A percentile compares a stretch with the other conserved stretches of the same genome.
These are phyloP conservation scores for Rutstroemia sydowiana DNA, from an alignment of 2,329 filamentous ascomycete genomes.

Conservation along the genomic window DNA sequence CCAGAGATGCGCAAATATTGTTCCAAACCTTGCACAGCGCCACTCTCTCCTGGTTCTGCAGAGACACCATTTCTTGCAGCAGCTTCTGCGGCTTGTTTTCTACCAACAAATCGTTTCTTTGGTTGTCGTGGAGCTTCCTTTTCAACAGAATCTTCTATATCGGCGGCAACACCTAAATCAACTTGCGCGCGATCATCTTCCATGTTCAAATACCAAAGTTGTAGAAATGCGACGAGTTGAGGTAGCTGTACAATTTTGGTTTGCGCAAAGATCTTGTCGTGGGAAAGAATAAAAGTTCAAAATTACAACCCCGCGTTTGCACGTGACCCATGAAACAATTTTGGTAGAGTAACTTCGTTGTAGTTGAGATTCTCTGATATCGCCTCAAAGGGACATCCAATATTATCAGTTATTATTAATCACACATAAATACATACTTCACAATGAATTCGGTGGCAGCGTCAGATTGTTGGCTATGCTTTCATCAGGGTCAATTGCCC, in stretches of 20 bases:
- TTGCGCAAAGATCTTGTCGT: not conserved
- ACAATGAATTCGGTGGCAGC: too few species aligned
- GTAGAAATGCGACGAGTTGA: not conserved
- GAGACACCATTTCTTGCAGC: constrained; percentile 32
- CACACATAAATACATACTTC: too few species aligned
- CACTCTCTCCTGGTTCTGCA: constrained; percentile 45
- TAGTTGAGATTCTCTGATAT: too few species aligned
- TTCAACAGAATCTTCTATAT: constrained; percentile 52
- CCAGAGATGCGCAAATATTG: constrained; percentile 14
- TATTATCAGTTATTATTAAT: too few species aligned
- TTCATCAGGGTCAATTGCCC: too few species aligned
- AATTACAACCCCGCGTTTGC: not conserved
- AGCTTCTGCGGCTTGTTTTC: constrained; percentile 62
- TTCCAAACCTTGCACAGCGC: constrained; percentile 65
- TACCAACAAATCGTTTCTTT: constrained; percentile 86
- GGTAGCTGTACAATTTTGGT: too few species aligned
- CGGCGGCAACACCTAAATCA: constrained; percentile 62
- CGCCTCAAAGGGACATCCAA: too few species aligned
- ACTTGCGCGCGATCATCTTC: constrained; percentile 66
- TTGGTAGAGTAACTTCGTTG: too few species aligned
- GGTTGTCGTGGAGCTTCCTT: constrained; percentile 56
- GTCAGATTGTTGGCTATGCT: too few species aligned
- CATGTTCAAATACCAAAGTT: constrained; percentile 40
- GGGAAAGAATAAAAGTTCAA: not conserved
- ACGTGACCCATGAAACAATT: too few species aligned